A percentile compares a stretch with the other conserved stretches of the same genome.
phyloP scores from a whole-genome alignment of 1,139 yeast genomes.

The Candida tunisiensis region DNA sequence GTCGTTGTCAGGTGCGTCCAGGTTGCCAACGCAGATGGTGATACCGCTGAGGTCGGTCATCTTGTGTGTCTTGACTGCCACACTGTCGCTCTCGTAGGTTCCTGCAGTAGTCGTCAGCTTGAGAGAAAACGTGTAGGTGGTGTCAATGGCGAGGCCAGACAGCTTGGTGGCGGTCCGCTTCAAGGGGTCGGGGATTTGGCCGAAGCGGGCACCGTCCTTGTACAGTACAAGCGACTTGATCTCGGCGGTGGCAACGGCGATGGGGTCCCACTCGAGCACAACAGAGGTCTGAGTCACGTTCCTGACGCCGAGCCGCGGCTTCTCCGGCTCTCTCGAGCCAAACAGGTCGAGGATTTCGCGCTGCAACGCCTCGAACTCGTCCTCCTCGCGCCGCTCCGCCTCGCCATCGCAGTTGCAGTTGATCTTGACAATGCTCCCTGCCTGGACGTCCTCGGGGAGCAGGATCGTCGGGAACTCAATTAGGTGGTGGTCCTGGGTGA shows the following conservation, averaged over 20 bases:
- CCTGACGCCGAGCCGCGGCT: conserved; percentile 53
- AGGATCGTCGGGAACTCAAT: conserved; percentile 92
- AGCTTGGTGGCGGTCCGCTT: conserved; percentile 71
- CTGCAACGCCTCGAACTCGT: conserved; percentile 48
- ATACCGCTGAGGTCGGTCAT: conserved; percentile 95
- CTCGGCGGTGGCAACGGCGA: conserved; percentile 70
- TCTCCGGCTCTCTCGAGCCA: conserved; percentile 56
- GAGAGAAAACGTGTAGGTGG: conserved; percentile 63
- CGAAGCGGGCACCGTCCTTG: conserved; percentile 67
- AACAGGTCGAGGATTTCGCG: conserved; percentile 54
- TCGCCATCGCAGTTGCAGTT: conserved; percentile 68
- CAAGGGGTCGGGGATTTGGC: conserved; percentile 73
- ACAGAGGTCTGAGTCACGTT: conserved; percentile 91
- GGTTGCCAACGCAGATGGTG: conserved; percentile 76
- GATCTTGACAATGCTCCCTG: conserved; percentile 88
- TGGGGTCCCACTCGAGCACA: conserved; percentile 85
- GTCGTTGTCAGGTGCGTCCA: conserved; percentile 35
- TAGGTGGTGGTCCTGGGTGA: conserved; percentile 86
- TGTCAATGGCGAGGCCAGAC: conserved; percentile 82
- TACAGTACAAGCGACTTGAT: conserved; percentile 62
- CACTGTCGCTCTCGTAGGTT: conserved; percentile 44
- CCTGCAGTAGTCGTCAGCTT: conserved; percentile 86
- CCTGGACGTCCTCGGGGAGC: conserved; percentile 76
- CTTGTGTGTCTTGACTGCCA: conserved; percentile 73
- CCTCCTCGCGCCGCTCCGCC: conserved; percentile 44